Base-by-base conservation (phyloP, 768 basidiomycete species). In the Leccinum variicolor region DNA sequence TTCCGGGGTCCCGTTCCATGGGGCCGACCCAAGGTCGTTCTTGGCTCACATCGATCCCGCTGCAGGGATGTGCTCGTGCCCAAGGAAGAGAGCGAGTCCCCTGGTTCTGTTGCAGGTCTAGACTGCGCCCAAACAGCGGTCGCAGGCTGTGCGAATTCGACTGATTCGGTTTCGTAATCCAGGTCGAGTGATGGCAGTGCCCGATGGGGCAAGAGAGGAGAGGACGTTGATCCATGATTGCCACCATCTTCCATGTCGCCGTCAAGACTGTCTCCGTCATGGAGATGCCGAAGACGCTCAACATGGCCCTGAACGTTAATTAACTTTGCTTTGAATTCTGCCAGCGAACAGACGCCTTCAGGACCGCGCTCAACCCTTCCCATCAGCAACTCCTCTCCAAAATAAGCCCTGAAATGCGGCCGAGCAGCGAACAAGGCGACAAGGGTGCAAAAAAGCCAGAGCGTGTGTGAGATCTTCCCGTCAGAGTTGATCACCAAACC, bases 381-480 rank as follows among this genome's bases (percentile, higher is more conserved):
- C 23, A 61, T 53, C 58, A 64, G 13, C 46, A 43, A 1, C 19
- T 55, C 64, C 41, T 54, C 62, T 41, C 43, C 45, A 56, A 71
- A 55, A 50, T 57, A 61, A 54, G 63, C 9, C 19, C 39, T 47
- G 2, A 51, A 60, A 21, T 55, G 57, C 43, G 61, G 19, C 62
- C 51, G 56, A 41, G 52, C 52, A 50, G 60, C 59, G 52, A 64
- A 64, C 52, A 62, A 23, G 29, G 66, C 69, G 53, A 65, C 54
- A 19, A 80, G 64, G 36, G 73, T 64, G 61, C 77, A 75, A 50
- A 77, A 65, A 10, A 79, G 56, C 84, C 84, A 85, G 5, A 86
- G 71, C 33, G 71, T 69, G 59, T 77, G 75, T 1, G 83, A 82
- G 45, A 84, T 64, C 60, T 71, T 77, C 3, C 82, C 83, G 62